Evolutionary conservation across 2,329 filamentous ascomycete species (phyloP).

Genomic region (Neonectria sp.): DNA sequence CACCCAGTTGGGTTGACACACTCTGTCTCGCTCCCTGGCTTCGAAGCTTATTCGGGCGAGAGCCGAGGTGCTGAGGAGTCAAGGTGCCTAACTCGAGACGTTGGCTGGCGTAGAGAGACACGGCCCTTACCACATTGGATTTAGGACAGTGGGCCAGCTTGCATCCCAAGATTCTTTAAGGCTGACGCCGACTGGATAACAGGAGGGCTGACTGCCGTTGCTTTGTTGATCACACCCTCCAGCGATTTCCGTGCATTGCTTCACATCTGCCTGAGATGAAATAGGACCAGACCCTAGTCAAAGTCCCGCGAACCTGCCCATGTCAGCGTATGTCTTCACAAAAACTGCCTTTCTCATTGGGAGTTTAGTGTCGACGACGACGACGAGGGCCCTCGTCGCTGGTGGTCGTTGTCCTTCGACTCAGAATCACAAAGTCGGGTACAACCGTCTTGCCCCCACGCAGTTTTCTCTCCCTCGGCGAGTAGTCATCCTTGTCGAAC

Average conservation of each 20-base stretch:
- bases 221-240: constrained; percentile 10
- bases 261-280: constrained; percentile 1
- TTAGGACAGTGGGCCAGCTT: constrained; percentile 27
- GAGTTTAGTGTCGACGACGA: constrained; percentile 26
- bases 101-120: constrained; percentile 10
- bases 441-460: constrained; percentile 67
- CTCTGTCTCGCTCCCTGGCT: neutral
- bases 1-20: constrained; percentile 1
- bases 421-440: constrained; percentile 74
- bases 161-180: constrained; percentile 20
- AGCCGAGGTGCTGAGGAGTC: constrained; percentile 5
- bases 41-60: constrained; percentile 16
- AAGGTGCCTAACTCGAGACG: constrained; percentile 17
- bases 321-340: neutral
- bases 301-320: neutral
- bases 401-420: constrained; percentile 56
- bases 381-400: constrained; percentile 29
- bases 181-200: constrained; percentile 21
- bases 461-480: constrained; percentile 67
- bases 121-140: constrained; percentile 19
- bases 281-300: neutral
- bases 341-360: neutral
- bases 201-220: neutral
- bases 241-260: neutral
- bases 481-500: constrained; percentile 68